These are phyloP conservation scores for Calophaca sinica DNA, from an alignment of 306 rosid genomes.

Conservation along the genomic window DNA sequence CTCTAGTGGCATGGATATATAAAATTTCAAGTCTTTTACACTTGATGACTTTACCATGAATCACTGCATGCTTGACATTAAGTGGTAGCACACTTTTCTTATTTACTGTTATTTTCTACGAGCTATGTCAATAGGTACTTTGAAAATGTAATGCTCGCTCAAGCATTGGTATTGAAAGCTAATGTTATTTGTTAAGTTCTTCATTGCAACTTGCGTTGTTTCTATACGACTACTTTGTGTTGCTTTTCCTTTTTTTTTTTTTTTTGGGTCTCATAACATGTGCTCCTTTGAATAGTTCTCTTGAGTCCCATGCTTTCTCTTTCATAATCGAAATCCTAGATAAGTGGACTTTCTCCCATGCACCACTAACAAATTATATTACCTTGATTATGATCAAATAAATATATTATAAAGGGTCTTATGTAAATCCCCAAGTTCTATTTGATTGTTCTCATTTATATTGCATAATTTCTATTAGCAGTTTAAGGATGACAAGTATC, in stretches of 20 bases:
- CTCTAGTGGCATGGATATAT: no score
- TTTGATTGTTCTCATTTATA: conserved; percentile 28
- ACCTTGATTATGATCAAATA: conserved; percentile 13
- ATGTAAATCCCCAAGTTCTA: conserved; percentile 9
- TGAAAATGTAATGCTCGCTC: background rate
- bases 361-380: background rate
- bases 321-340: conserved; percentile 1
- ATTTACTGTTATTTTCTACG: background rate
- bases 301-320: background rate
- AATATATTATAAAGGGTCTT: background rate
- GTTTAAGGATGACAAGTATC: background rate
- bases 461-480: background rate
- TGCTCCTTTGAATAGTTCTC: conserved; percentile 1
- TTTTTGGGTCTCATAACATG: background rate
- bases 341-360: conserved; percentile 4
- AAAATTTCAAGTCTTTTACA: no score
- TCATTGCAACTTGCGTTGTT: conserved; percentile 4
- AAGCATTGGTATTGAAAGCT: background rate
- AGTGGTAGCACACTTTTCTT: conserved; percentile 9
- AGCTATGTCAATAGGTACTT: background rate
- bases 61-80: conserved; percentile 9
- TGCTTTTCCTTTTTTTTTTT: background rate
- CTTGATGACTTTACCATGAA: background rate
- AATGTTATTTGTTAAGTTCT: conserved; percentile 1
- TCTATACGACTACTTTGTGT: background rate